Base-by-base conservation (phyloP, 352 stramenopile species). In the Stramenopiles sp. region DNA sequence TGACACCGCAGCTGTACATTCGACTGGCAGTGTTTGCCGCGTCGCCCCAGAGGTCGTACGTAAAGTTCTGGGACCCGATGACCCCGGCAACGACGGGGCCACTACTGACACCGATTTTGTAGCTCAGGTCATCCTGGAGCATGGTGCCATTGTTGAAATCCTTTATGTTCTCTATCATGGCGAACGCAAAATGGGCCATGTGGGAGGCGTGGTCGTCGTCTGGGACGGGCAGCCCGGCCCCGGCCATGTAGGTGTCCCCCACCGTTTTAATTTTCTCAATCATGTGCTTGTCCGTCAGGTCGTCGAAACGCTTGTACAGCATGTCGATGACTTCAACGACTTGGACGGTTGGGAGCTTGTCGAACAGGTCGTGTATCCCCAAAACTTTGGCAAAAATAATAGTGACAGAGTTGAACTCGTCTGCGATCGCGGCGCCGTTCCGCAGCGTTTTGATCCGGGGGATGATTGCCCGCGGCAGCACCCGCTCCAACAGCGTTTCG, bases 231-330 rank as follows among this genome's bases (percentile, higher is more conserved):
- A 85, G 92, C 0, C 88, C 87, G 4, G 84, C 84, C 0, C 90
- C 85, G 4, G 91, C 88, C 86, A 94, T 91, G 79, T 94, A 94
- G 0, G 91, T 87, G 2, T 88, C 84, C 25, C 86, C 88, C n/a
- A 94, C 89, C 4, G 88, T 94, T 76, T 94, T 87, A 1, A 94
- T 86, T 77, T 94, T 94, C 80, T 93, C 87, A 2, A 93, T 86
- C n/a, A 85, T 80, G 74, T 91, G 86, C 1, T 89, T 83, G 35
- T 92, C 86, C 30, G 91, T 83, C 6, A 92, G 81, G 69, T 89
- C 86, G 80, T 92, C 88, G 48, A 94, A 92, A 76, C 91, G 88
- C 80, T 88, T 91, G 74, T 90, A 94, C 30, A 92, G 78, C 37
- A 88, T 89, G 75, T 94, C 91, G 73, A 93, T 83, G 71, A 92